Percentiles rank a stretch among this genome's conserved stretches.
Evolutionary conservation across 371 early-diverging fungal species (phyloP).

Genomic region (Mucor saturninus): DNA sequence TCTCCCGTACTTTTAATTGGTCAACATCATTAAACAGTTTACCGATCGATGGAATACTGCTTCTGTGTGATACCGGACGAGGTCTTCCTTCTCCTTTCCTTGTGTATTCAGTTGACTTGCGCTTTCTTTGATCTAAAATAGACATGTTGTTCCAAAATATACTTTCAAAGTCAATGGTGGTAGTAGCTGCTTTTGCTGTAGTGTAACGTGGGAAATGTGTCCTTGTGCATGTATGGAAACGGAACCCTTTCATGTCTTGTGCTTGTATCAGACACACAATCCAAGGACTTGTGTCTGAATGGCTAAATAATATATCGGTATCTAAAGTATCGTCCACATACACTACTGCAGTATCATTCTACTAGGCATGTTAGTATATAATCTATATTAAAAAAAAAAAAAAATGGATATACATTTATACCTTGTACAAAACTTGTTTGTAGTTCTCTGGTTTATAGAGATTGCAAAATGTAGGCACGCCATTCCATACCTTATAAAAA

Average conservation of each 20-base stretch:
- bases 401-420: not conserved
- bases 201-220: not conserved
- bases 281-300: slow-evolving; percentile 36
- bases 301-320: slow-evolving; percentile 7
- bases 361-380: not conserved
- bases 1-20: not conserved
- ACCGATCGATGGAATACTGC: slow-evolving; percentile 40
- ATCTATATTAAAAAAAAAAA: not conserved
- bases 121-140: slow-evolving; percentile 30
- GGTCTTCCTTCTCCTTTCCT: slow-evolving; percentile 26
- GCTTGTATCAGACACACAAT: slow-evolving; percentile 48
- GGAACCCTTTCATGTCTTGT: slow-evolving; percentile 42
- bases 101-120: slow-evolving; percentile 19
- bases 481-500: slow-evolving; percentile 37
- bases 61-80: slow-evolving; percentile 31
- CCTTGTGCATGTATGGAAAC: slow-evolving; percentile 36
- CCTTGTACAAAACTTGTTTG: slow-evolving; percentile 30
- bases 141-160: slow-evolving; percentile 55
- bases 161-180: slow-evolving; percentile 42
- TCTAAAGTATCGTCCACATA: slow-evolving; percentile 39
- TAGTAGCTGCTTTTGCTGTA: not conserved
- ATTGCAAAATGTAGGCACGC: slow-evolving; percentile 24
- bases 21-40: slow-evolving; percentile 34
- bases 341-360: slow-evolving; percentile 41
- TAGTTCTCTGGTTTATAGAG: slow-evolving; percentile 34